Conservation (phyloP, 176 grass and related monocot species). For the Calamus simplicifolius region DNA sequence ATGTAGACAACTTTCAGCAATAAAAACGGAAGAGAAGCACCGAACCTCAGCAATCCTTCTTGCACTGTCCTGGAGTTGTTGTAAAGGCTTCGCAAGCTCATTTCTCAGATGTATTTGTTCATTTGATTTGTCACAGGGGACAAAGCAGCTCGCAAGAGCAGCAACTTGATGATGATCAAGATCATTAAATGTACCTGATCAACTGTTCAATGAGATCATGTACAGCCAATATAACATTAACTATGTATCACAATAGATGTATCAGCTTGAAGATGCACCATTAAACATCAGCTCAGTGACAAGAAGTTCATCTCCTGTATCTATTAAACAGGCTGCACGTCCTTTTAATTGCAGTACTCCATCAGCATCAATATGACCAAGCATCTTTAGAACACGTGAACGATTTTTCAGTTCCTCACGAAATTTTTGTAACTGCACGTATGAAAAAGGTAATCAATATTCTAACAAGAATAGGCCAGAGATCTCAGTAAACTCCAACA, state of each 20-base stretch:
- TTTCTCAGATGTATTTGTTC: conserved; percentile 90
- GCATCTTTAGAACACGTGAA: conserved; percentile 88
- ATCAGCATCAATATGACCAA: conserved; percentile 92
- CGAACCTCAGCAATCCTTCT: conserved; percentile 95
- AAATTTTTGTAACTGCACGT: conserved; percentile 88
- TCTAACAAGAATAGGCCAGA: no score
- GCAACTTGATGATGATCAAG: conserved; percentile 97
- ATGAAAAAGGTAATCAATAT: neutral
- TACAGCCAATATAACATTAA: neutral
- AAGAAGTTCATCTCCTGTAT: conserved; percentile 94
- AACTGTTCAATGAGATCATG: conserved; percentile 11
- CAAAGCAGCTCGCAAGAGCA: conserved; percentile 81
- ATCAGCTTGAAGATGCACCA: conserved; percentile 24
- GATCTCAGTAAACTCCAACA: no score
- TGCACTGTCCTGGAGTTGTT: conserved; percentile 92
- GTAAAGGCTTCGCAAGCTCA: conserved; percentile 84
- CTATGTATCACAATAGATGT: no score
- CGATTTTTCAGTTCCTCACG: conserved; percentile 90
- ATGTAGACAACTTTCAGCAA: neutral
- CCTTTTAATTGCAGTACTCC: conserved; percentile 94
- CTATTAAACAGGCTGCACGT: conserved; percentile 94
- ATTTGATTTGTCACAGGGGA: conserved; percentile 95
- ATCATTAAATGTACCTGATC: conserved; percentile 87
- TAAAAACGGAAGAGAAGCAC: conserved; percentile 6
- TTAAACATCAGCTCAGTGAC: conserved; percentile 99